These are phyloP conservation scores for Mucor indicus DNA, from an alignment of 371 early-diverging fungal genomes.

Conservation along the genomic window DNA sequence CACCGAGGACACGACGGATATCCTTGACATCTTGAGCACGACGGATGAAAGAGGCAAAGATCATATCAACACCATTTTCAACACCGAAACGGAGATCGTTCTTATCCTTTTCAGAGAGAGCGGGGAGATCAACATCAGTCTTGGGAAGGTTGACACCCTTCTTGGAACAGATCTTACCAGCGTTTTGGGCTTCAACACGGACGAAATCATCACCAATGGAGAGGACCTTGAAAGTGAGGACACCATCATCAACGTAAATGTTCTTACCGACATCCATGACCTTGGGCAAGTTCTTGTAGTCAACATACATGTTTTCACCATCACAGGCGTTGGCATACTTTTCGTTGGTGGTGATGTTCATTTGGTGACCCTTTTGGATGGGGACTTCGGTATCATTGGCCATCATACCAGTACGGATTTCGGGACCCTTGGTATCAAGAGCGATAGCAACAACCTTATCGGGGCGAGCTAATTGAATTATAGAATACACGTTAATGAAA, in stretches of 20 bases:
- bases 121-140: constrained; percentile 80
- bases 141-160: constrained; percentile 89
- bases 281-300: constrained; percentile 82
- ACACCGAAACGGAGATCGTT: constrained; percentile 87
- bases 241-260: constrained; percentile 84
- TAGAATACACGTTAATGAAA: no score
- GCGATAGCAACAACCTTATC: constrained; percentile 71
- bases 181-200: constrained; percentile 68
- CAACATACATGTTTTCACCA: constrained; percentile 73
- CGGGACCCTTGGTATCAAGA: constrained; percentile 86
- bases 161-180: constrained; percentile 66
- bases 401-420: constrained; percentile 82
- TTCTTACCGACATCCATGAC: constrained; percentile 73
- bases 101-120: constrained; percentile 91
- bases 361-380: constrained; percentile 61
- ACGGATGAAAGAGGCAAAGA: constrained; percentile 96
- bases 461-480: constrained; percentile 22
- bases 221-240: constrained; percentile 77
- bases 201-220: constrained; percentile 55
- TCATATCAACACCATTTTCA: constrained; percentile 88
- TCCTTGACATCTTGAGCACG: constrained; percentile 84
- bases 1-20: constrained; percentile 76
- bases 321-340: constrained; percentile 60
- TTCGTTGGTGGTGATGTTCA: constrained; percentile 79
- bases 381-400: constrained; percentile 60